Evolutionary conservation across 805 yeast species (phyloP), one percentile per base, ranked within the genome.

Genomic region (Barnettozyma populi): DNA sequence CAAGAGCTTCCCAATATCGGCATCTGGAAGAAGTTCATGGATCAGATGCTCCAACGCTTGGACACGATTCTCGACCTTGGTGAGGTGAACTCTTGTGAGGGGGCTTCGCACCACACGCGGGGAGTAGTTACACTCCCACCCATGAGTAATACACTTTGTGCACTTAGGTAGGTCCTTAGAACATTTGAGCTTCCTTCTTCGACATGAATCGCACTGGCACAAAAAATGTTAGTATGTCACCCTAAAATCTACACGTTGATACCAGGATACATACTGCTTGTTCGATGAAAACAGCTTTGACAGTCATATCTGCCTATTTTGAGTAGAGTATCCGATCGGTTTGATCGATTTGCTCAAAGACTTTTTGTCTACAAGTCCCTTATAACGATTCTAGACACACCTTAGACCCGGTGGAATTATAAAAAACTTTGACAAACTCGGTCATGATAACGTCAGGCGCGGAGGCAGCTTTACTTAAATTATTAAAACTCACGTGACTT

Each of bases 61-160:
- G 5, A 77, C 76, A 42, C 80, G 64, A 45, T 70, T 74, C 64
- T 88, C 96, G 25, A 88, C 89, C 45, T 76, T 76, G 14, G 95
- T 87, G 54, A 88, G 68, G 66, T 86, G 84, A 4, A 85, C 88
- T 55, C 96, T 70, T 0, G 96, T 88, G 47, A 88, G 67, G 0
- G 96, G 96, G 5, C 92, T 81, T 46, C 96, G 71, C 31, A 84
- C 82, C 2, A 82, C 76, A 51, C 86, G 72, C 14, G 96, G 96
- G 20, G 90, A 82, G 60, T 88, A 88, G 2, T 78, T 67, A 64
- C 96, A 88, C 29, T 76, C 75, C 86, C 95, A 83, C 20, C 73
- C 71, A 60, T 86, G 88, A 46, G 76, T 79, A 7, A 73, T 63
- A 68, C 96, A 88, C 59, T 86, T 86, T 40, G 82, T 69, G 60